Evolutionary conservation across 345 rosid genomes (phyloP).

Genomic region (Garcia nutans): DNA sequence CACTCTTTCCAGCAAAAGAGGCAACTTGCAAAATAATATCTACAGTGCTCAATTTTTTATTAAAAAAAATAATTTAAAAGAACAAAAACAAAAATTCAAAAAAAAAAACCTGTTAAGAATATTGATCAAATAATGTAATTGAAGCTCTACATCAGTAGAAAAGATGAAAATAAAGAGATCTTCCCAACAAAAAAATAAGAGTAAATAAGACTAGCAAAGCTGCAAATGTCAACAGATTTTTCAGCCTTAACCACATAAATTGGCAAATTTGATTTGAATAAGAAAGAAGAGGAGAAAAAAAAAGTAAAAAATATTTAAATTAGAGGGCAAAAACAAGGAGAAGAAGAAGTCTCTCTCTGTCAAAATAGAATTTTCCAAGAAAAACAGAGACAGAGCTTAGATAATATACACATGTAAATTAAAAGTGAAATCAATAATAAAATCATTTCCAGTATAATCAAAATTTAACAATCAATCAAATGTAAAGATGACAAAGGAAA

Average conservation of each 20-base stretch:
- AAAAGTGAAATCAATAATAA: background rate
- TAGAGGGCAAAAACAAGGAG: too few relatives aligned
- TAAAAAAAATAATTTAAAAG: background rate
- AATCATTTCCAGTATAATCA: background rate
- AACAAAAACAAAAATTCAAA: background rate
- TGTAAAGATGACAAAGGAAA: background rate
- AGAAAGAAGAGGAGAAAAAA: background rate
- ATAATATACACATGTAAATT: background rate
- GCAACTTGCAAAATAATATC: background rate
- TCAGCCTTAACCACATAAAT: background rate
- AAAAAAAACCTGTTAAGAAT: background rate
- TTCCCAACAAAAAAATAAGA: background rate
- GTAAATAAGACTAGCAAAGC: background rate
- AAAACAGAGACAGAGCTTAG: too few relatives aligned
- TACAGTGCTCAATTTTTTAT: background rate
- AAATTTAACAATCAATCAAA: constrained; percentile 4
- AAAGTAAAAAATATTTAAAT: too few relatives aligned
- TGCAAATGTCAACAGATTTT: too few relatives aligned
- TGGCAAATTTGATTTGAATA: background rate
- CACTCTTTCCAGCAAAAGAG: background rate
- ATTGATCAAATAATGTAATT: background rate
- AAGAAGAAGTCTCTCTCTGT: too few relatives aligned
- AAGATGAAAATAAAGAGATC: background rate
- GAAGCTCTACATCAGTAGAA: background rate
- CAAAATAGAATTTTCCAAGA: too few relatives aligned